A percentile compares a stretch with the other conserved stretches of the same genome.
Evolutionary conservation across 164 flowering plant species (phyloP).

Genomic region (Stephania japonica): DNA sequence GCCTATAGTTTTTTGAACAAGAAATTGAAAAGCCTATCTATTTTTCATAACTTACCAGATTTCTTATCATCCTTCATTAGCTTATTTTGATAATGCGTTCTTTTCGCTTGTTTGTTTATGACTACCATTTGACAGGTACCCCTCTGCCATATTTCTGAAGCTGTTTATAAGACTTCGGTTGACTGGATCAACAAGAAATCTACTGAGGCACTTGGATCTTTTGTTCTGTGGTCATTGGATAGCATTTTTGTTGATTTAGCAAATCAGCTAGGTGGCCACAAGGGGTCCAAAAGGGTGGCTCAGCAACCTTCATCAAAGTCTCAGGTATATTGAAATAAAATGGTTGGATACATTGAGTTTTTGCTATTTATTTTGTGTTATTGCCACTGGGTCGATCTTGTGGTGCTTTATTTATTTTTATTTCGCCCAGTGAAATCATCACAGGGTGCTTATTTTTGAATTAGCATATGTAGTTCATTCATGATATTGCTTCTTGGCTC

Average conservation of each 20-base stretch:
- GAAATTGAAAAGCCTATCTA: no score
- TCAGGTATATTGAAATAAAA: conserved; percentile 41
- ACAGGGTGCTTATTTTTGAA: not conserved
- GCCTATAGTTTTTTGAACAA: no score
- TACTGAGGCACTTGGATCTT: conserved; percentile 60
- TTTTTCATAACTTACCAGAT: not conserved
- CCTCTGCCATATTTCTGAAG: conserved; percentile 57
- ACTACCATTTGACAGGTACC: conserved; percentile 49
- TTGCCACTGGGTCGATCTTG: not conserved
- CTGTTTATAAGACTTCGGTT: conserved; percentile 73
- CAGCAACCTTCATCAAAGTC: conserved; percentile 68
- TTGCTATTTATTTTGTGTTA: not conserved
- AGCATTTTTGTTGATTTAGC: conserved; percentile 67
- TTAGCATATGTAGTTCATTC: not conserved
- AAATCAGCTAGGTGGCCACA: conserved; percentile 44
- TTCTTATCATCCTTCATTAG: not conserved
- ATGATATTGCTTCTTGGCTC: not conserved
- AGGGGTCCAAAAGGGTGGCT: conserved; percentile 65
- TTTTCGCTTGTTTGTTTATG: not conserved
- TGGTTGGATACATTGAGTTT: not conserved
- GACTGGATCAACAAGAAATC: conserved; percentile 77
- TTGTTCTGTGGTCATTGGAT: conserved; percentile 69
- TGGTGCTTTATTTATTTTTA: not conserved
- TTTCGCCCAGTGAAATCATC: not conserved
- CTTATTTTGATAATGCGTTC: not conserved